Evolutionary conservation across 176 grass and related monocot genomes (phyloP).

Genomic region (Oryza officinalis): DNA sequence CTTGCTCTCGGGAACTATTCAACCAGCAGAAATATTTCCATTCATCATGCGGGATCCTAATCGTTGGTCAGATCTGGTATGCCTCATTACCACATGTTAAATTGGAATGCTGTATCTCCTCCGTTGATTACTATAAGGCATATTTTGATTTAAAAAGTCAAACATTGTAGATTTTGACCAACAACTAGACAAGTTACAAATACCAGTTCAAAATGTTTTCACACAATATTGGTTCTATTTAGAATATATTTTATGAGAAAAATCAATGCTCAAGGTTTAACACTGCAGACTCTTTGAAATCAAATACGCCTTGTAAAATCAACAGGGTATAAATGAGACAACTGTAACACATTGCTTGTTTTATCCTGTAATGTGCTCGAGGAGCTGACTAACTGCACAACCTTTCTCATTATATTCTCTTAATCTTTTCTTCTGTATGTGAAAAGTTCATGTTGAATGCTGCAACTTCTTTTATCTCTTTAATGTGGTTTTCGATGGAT

Average conservation of each 20-base stretch:
- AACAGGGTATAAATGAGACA: not conserved
- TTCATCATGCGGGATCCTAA: slow-evolving; percentile 98
- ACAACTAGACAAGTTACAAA: not conserved
- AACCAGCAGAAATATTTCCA: slow-evolving; percentile 92
- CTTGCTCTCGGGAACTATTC: slow-evolving; percentile 83
- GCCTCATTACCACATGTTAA: slow-evolving; percentile 10
- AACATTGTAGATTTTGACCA: not conserved
- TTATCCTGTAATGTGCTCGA: not conserved
- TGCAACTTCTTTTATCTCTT: slow-evolving; percentile 5
- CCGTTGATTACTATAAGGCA: not conserved
- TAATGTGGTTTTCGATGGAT: slow-evolving; percentile 10
- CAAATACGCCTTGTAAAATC: not conserved
- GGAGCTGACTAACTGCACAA: not conserved
- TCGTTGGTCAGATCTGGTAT: slow-evolving; percentile 93
- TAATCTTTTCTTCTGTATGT: slow-evolving; percentile 8
- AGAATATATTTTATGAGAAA: not conserved
- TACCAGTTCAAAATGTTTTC: not conserved
- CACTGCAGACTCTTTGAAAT: not conserved
- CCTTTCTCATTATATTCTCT: not conserved
- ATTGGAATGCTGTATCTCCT: not conserved
- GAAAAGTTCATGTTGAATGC: slow-evolving; percentile 21
- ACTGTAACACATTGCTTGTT: not conserved
- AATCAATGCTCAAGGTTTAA: not conserved
- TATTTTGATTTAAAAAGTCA: not conserved
- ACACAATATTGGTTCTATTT: not conserved